Evolutionary conservation across 176 grass and related monocot species (phyloP), one percentile per base, ranked within the genome.

Genomic region (Phoenix dactylifera): DNA sequence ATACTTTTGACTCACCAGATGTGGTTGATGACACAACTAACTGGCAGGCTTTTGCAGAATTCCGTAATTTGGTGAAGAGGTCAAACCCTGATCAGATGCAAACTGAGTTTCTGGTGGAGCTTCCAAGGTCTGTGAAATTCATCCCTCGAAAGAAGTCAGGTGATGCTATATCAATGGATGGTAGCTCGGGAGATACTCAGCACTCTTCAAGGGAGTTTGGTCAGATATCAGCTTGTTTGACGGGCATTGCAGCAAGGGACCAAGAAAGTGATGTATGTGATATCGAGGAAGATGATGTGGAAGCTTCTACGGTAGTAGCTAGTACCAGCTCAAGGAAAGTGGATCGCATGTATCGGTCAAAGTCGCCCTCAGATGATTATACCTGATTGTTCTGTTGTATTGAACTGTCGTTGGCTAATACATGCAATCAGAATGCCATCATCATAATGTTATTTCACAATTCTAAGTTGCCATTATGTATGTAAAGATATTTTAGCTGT

Each of bases 131-230:
- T 25, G 58, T 98, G 19, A 77, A 39, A 0, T 98, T 92, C 65
- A 98, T 77, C 18, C 85, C 84, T 63, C 79, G 79, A 57, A 98
- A 88, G 55, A 98, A 86, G 63, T 22, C 77, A 18, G 75, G 67
- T 23, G 83, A 92, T 78, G 70, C 66, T 9, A 98, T 98, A 79
- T 72, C 64, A 18, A 75, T 88, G 14, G 93, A 98, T 29, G 82
- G 77, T 44, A 58, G 24, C 60, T 71, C 77, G 17, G 69, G 54
- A 64, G 28, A 62, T 26, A 65, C 54, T 72, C 25, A 68, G 24
- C 63, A 25, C 35, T 14, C 35, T 44, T 44, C 35, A 12, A 44
- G 1, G 35, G 35, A 63, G 14, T 49, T 22, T 12, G 26, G 14
- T 7, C 23, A 14, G 50, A 49, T 3, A 20, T 20, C 23, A 6